phyloP scores from a whole-genome alignment of 495 filamentous ascomycete species.

The Bombardia bombarda region DNA sequence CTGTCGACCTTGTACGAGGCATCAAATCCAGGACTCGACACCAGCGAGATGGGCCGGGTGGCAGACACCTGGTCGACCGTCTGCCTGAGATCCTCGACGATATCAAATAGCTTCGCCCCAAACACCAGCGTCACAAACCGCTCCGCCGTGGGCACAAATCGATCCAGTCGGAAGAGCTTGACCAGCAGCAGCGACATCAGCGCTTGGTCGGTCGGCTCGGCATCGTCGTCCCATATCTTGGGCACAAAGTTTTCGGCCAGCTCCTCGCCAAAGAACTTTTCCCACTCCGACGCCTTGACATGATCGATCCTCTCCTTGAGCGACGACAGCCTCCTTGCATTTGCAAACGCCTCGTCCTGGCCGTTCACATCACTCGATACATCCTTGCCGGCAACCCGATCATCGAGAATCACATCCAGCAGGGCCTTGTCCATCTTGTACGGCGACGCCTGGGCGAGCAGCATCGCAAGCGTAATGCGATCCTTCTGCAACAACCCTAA shows the following conservation, averaged over 20 bases:
- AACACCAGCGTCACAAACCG: constrained; percentile 85
- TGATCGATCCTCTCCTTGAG: constrained; percentile 66
- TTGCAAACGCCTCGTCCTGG: constrained; percentile 60
- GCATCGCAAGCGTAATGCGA: constrained; percentile 87
- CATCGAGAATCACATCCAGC: constrained; percentile 79
- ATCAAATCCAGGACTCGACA: constrained; percentile 94
- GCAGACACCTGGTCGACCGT: constrained; percentile 78
- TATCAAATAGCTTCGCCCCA: constrained; percentile 73
- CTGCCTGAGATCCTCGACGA: constrained; percentile 73
- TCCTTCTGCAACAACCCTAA: constrained; percentile 91
- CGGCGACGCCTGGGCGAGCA: constrained; percentile 87
- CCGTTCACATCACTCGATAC: constrained; percentile 59
- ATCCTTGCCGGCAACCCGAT: constrained; percentile 66
- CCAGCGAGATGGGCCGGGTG: constrained; percentile 79
- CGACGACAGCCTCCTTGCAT: constrained; percentile 56
- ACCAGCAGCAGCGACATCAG: constrained; percentile 79
- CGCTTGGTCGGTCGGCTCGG: constrained; percentile 61
- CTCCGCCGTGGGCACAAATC: constrained; percentile 87
- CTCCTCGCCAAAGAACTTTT: constrained; percentile 75
- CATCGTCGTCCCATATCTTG: constrained; percentile 58
- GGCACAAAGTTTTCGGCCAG: constrained; percentile 85
- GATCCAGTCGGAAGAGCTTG: constrained; percentile 90
- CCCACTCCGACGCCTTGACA: constrained; percentile 59
- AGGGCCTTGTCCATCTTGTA: constrained; percentile 87
- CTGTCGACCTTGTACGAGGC: constrained; percentile 98